Evolutionary conservation across 148 eudicot genomes (phyloP), one percentile per base, ranked within the genome.

Genomic region (Rhododendron mucronatum): DNA sequence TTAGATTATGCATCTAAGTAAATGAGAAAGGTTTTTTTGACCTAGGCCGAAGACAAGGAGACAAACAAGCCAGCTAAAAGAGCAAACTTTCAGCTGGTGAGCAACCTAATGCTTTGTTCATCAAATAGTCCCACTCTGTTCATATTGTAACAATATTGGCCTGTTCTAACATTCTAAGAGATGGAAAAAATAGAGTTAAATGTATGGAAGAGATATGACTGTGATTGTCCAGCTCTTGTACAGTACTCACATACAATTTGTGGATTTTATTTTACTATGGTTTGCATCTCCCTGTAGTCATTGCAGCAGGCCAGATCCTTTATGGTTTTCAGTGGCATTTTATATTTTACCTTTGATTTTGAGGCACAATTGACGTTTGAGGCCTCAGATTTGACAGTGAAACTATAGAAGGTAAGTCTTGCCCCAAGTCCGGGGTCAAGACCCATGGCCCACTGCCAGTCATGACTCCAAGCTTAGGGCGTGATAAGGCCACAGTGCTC

Each of bases 21-120:
- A 47, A 76, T 89, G 8, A 59, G 76, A 71, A 67, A 37, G 16
- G 20, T 87, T 74, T 87, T 51, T 69, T 87, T 90, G 84, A 82
- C 57, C 30, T 91, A 96, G 98, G 92, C 87, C 69, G 90, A 93
- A 90, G 94, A 92, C 87, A 82, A 87, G 84, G 91, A 91, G 90
- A 88, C 85, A 82, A 85, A 82, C 44, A 83, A 39, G 83, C 86
- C 86, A 82, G 87, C 85, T 28, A 65, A 90, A 74, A 86, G 81
- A 82, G 78, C 81, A 84, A 87, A 88, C 78, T 85, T 87, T 87
- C 89, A 88, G 83, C 61, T 84, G 91, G 97, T 92, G 82, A 91
- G 91, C 86, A 71, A 41, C 51, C 10, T 41, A 73, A 53, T 82
- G 47, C 33, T 80, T 78, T 82, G 81, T 35, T 74, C 9, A 28